These are phyloP conservation scores for Saccharomyces hybrid DNA, from an alignment of 1,139 yeast genomes.

Conservation along the genomic window DNA sequence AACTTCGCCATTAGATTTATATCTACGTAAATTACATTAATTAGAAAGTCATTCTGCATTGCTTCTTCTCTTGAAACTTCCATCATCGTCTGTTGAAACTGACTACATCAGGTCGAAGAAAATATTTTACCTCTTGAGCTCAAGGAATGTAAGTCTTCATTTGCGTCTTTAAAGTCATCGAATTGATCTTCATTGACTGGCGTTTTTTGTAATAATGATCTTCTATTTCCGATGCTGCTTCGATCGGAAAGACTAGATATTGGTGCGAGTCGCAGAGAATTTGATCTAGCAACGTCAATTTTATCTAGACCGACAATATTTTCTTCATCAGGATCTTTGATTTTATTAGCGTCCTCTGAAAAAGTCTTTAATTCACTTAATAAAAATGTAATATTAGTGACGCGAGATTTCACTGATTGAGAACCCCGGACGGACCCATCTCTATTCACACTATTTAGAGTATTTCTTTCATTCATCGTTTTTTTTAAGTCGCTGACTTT, in stretches of 20 bases:
- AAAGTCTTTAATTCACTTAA: constrained; percentile 27
- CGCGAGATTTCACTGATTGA: constrained; percentile 31
- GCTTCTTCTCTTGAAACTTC: neutral
- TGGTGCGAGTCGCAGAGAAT: constrained; percentile 17
- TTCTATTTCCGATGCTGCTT: constrained; percentile 9
- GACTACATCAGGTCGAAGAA: neutral
- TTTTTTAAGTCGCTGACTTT: constrained; percentile 27
- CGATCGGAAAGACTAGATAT: constrained; percentile 3
- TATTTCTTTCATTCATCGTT: constrained; percentile 13
- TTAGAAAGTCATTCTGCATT: neutral
- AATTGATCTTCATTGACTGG: constrained; percentile 4
- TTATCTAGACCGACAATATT: constrained; percentile 29
- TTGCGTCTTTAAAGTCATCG: constrained; percentile 29
- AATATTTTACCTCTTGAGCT: constrained; percentile 24
- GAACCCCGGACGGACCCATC: constrained; percentile 20
- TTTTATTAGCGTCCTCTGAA: constrained; percentile 19
- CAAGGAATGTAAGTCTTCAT: constrained; percentile 19
- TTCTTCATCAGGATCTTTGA: constrained; percentile 32
- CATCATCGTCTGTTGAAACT: neutral
- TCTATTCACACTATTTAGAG: constrained; percentile 4
- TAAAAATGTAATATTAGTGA: constrained; percentile 32
- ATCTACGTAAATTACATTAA: neutral
- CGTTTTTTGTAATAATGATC: constrained; percentile 6
- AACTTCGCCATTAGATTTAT: neutral
- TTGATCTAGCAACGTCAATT: constrained; percentile 26